Conservation (phyloP, 768 basidiomycete species). For the Rhizopogon vulgaris region DNA sequence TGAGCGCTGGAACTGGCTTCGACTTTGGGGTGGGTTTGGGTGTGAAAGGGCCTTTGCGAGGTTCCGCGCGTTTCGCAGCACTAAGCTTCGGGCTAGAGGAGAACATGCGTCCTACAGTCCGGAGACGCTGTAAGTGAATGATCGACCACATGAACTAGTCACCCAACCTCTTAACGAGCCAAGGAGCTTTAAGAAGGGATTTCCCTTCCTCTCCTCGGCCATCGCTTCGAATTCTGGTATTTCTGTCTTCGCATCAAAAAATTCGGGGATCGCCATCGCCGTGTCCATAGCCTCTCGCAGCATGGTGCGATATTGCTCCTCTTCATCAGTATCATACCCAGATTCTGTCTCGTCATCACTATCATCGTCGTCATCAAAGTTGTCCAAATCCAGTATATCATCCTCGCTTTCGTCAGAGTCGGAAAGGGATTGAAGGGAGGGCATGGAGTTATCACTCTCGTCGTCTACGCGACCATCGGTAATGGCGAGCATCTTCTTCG, state of each 20-base stretch:
- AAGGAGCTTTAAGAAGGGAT: slow-evolving; percentile 74
- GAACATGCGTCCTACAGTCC: slow-evolving; percentile 56
- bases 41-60: slow-evolving; percentile 22
- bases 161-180: slow-evolving; percentile 63
- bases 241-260: slow-evolving; percentile 43
- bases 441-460: slow-evolving; percentile 54
- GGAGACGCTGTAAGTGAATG: slow-evolving; percentile 1
- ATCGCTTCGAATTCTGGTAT: slow-evolving; percentile 39
- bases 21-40: slow-evolving; percentile 9
- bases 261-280: slow-evolving; percentile 50
- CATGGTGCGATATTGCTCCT: slow-evolving; percentile 57
- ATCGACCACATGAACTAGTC: neutral
- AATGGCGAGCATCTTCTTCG: slow-evolving; percentile 41
- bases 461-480: slow-evolving; percentile 36
- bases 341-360: slow-evolving; percentile 33
- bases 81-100: slow-evolving; percentile 39
- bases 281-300: slow-evolving; percentile 70
- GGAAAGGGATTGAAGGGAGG: slow-evolving; percentile 59
- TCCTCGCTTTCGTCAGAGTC: slow-evolving; percentile 42
- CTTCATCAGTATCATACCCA: slow-evolving; percentile 62
- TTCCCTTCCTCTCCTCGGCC: slow-evolving; percentile 52
- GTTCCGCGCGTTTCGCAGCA: slow-evolving; percentile 28
- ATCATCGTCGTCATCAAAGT: slow-evolving; percentile 30
- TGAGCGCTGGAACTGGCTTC: neutral
- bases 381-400: slow-evolving; percentile 24